Base-by-base conservation (phyloP, 2,329 filamentous ascomycete species). In the Aspergillus sojae region DNA sequence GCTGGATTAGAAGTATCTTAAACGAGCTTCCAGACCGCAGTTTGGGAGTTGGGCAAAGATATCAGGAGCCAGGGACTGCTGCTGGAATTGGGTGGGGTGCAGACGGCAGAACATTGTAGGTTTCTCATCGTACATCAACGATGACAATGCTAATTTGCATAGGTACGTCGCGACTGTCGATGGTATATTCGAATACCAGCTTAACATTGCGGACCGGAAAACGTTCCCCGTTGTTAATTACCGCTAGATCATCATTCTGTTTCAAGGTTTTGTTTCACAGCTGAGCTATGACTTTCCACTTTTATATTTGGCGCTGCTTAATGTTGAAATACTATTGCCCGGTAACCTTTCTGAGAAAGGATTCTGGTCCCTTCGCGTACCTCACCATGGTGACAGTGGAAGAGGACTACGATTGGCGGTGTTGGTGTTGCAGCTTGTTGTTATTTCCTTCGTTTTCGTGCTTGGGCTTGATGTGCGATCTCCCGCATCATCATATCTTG, bases 81-180 rank as follows among this genome's bases (percentile, higher is more conserved):
- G 81, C 81, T 62, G 81, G 81, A 23, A 73, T 83, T 57, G 81
- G 81, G 10, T 83, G 81, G 78, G 80, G 80, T 59, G 74, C 72
- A 10, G 80, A 83, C 71, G 81, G 80, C 21, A 75, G 78, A 68
- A 80, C 76, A 62, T 65, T 83, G 81, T 83, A 74, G 76, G 81
- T 77, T 77, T 26, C n/a, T 10, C n/a, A 12, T 7, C 16, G 16
- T 21, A 52, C 28, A 32, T 32, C 21, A 5, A 32, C 4, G 30
- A 52, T 32, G 28, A 52, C 28, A 21, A 58, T 39, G 21, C 67
- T 69, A 59, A 68, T 54, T 41, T 55, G 16, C 56, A 28, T 64
- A 83, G 81, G 65, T 83, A 80, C 63, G 76, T 82, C 64, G 81
- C 78, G n/a, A 82, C 81, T 6, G 74, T 82, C 54, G 75, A 81